Evolutionary conservation across 495 filamentous ascomycete genomes (phyloP).

Genomic region (Xylaria sp.): DNA sequence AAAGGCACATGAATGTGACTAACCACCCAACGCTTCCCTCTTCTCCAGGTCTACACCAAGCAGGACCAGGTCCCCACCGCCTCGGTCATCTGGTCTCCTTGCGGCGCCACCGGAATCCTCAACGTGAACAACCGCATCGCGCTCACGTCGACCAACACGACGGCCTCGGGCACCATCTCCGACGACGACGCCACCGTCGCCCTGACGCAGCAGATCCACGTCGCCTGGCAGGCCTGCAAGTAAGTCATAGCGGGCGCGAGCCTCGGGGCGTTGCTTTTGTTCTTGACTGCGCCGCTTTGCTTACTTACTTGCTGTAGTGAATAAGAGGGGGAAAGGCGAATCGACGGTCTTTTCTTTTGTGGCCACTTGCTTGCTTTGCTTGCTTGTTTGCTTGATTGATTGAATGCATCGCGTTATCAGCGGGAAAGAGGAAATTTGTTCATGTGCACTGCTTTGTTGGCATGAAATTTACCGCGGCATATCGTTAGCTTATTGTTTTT

Average conservation of each 20-base stretch:
- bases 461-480: slow-evolving; percentile 18
- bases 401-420: slow-evolving; percentile 5
- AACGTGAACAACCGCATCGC: slow-evolving; percentile 67
- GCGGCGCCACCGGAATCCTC: slow-evolving; percentile 62
- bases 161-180: slow-evolving; percentile 56
- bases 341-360: too few relatives aligned
- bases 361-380: too few relatives aligned
- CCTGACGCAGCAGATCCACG: slow-evolving; percentile 62
- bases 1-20: not conserved
- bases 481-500: slow-evolving; percentile 10
- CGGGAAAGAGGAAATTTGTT: slow-evolving; percentile 5
- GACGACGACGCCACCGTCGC: slow-evolving; percentile 64
- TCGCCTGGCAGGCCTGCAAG: slow-evolving; percentile 57
- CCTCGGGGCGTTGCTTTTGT: too few relatives aligned
- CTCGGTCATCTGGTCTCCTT: slow-evolving; percentile 62
- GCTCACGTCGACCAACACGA: slow-evolving; percentile 52
- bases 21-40: not conserved
- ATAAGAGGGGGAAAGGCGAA: not conserved
- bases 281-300: not conserved
- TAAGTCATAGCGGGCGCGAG: slow-evolving; percentile 8
- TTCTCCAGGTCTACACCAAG: slow-evolving; percentile 62
- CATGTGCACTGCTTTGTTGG: slow-evolving; percentile 16
- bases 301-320: not conserved
- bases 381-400: too few relatives aligned
- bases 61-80: slow-evolving; percentile 59